Base-by-base conservation (phyloP, 2,329 filamentous ascomycete species). In the Aplosporella prunicola region DNA sequence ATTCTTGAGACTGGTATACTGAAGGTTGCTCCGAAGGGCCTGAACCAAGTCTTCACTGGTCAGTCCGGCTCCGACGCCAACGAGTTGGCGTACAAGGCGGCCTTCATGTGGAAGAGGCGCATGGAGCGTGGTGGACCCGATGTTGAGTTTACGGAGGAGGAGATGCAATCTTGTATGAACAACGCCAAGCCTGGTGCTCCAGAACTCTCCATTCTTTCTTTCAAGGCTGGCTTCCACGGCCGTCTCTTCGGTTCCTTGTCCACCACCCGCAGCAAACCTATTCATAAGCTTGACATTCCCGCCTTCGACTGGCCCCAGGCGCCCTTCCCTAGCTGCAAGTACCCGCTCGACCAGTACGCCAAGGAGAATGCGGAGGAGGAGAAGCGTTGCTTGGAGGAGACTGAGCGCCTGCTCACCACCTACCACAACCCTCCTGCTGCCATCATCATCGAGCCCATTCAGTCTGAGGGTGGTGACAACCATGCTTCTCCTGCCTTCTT, bases 261-360 rank as follows among this genome's bases (percentile, higher is more conserved):
- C 44, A 93, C 86, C 40, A 94, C 87, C 10, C 82, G 87, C 57
- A 88, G 81, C 62, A 94, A 94, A 73, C 76, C 87, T 31, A 88
- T 94, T 59, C 87, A 94, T 72, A 94, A 94, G 68, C 69, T 94
- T 50, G 87, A 94, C 57, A 93, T 94, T 51, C 87, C 87, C 16
- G 84, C 87, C 53, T 94, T 94, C 54, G 82, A 94, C 71, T 94
- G 87, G 87, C 87, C 87, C 18, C 84, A 89, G 61, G 86, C 86
- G 13, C 76, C 82, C 39, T 94, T 94, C 72, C 88, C 87, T 8
- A 54, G 67, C 46, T 74, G 93, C 56, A 88, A 88, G 63, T 94
- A 94, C 63, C 87, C 87, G 1, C 77, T 94, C 5, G 80, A 87
- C 49, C 69, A 85, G 48, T 76, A 91, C 60, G 80, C 62, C 15